These are phyloP conservation scores for Aspergillus tubingensis DNA, from an alignment of 2,329 filamentous ascomycete species.

Conservation along the genomic window DNA sequence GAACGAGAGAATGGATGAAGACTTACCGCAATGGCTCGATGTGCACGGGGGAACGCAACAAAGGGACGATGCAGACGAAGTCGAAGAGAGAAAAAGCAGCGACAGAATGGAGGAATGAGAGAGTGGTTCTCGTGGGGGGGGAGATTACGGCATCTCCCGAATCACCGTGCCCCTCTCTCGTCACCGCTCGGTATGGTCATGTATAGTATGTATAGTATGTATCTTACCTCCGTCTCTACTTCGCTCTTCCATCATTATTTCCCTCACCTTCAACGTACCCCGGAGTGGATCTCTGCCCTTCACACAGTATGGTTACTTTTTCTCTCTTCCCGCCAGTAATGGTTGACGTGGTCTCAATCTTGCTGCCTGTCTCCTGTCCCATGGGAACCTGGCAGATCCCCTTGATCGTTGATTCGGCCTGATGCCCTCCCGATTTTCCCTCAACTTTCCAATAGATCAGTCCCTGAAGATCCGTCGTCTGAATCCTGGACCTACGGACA, in stretches of 20 bases:
- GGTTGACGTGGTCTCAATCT: constrained; percentile 7
- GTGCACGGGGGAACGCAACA: not conserved
- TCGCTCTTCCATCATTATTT: not conserved
- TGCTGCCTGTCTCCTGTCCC: not conserved
- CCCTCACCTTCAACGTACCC: not conserved
- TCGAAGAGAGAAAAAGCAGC: constrained; percentile 1
- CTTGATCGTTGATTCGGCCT: not conserved
- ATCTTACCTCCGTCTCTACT: constrained; percentile 1
- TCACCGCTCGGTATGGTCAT: not conserved
- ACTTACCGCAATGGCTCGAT: constrained; percentile 1
- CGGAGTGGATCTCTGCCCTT: not conserved
- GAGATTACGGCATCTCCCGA: constrained; percentile 11
- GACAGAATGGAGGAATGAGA: constrained; percentile 3
- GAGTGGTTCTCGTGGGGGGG: constrained; percentile 16
- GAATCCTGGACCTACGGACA: not conserved
- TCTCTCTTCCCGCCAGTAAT: not conserved
- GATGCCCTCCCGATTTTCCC: not conserved
- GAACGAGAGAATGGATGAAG: not conserved
- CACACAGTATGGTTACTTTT: constrained; percentile 7
- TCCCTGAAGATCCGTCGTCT: constrained; percentile 3
- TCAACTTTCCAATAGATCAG: constrained; percentile 5
- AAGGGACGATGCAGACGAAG: constrained; percentile 3
- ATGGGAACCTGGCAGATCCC: not conserved
- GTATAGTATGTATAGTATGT: not conserved
- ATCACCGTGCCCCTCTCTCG: not conserved